Conservation (phyloP, 2,329 filamentous ascomycete genomes). For the Cercospora nicotianae region DNA sequence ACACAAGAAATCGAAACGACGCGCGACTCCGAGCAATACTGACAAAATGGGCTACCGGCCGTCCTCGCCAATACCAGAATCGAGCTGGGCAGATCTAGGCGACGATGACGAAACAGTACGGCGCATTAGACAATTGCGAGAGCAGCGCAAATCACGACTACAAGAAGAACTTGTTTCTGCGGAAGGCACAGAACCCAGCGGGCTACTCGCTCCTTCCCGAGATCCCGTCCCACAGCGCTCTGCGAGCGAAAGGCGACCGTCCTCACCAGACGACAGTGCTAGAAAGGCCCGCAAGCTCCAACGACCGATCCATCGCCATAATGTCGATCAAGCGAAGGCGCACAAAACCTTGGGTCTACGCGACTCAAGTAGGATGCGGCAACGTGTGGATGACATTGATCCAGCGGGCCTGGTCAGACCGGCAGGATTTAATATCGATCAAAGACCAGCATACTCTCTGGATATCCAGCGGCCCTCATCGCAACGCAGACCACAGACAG, state of each 20-base stretch:
- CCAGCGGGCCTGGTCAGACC: conserved; percentile 9
- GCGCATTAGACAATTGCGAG: conserved; percentile 58
- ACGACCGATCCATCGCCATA: conserved; percentile 23
- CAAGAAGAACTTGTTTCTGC: conserved; percentile 43
- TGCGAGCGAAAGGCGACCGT: conserved; percentile 19
- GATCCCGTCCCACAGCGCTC: conserved; percentile 16
- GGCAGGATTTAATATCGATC: conserved; percentile 2
- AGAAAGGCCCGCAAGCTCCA: conserved; percentile 20
- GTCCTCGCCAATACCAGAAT: conserved; percentile 36
- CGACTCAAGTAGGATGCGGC: conserved; percentile 14
- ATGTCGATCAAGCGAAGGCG: conserved; percentile 41
- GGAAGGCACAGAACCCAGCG: not conserved
- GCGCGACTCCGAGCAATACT: conserved; percentile 21
- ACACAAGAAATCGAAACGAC: conserved; percentile 30
- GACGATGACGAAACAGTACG: conserved; percentile 56
- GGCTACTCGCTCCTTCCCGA: not conserved
- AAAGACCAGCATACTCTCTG: conserved; percentile 18
- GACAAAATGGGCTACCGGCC: conserved; percentile 22
- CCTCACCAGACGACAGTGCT: conserved; percentile 21
- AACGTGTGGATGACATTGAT: not conserved
- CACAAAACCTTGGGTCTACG: conserved; percentile 45
- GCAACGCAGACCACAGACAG: conserved; percentile 28
- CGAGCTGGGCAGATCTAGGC: conserved; percentile 39
- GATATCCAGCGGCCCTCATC: conserved; percentile 21
- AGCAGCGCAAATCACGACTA: conserved; percentile 57